Percentiles rank a stretch among this genome's conserved stretches.
phyloP scores from a whole-genome alignment of 1,284 basidiomycete genomes.

The Malassezia japonica region DNA sequence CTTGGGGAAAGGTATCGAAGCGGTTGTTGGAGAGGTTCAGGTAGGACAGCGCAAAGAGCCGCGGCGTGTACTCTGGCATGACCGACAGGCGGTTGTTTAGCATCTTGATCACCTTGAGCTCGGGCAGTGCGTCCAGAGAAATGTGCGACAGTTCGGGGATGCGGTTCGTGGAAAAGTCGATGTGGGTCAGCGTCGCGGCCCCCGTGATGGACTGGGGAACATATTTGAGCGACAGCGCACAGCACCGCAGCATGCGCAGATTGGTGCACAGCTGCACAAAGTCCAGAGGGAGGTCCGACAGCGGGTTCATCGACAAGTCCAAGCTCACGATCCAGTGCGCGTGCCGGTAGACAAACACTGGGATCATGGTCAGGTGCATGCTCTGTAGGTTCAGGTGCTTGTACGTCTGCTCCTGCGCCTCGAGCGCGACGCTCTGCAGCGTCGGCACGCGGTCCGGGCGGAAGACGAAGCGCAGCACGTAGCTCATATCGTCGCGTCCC shows the following conservation, averaged over 20 bases:
- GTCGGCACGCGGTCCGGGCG: conserved; percentile 57
- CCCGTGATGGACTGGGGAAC: conserved; percentile 76
- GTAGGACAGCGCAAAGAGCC: conserved; percentile 62
- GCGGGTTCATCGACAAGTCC: conserved; percentile 85
- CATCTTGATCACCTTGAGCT: conserved; percentile 64
- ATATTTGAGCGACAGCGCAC: conserved; percentile 89
- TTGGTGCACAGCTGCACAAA: conserved; percentile 82
- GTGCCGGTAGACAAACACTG: conserved; percentile 75
- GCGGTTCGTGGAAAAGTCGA: conserved; percentile 88
- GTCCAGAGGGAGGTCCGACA: conserved; percentile 90
- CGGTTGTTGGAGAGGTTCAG: conserved; percentile 97
- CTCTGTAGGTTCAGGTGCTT: conserved; percentile 76
- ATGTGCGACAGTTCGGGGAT: conserved; percentile 82
- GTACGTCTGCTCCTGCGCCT: conserved; percentile 51
- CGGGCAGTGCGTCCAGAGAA: conserved; percentile 65
- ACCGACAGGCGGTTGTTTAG: conserved; percentile 88
- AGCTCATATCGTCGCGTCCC: conserved; percentile 70
- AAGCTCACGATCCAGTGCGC: conserved; percentile 77
- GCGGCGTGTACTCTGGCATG: conserved; percentile 74
- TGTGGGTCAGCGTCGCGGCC: conserved; percentile 64
- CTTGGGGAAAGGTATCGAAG: conserved; percentile 68
- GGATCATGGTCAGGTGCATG: conserved; percentile 76
- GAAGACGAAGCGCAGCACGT: conserved; percentile 74
- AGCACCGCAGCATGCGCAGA: conserved; percentile 74
- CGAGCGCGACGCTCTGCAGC: conserved; percentile 33